Base-by-base conservation (phyloP, 2,329 filamentous ascomycete genomes). In the Cadophora sp. region DNA sequence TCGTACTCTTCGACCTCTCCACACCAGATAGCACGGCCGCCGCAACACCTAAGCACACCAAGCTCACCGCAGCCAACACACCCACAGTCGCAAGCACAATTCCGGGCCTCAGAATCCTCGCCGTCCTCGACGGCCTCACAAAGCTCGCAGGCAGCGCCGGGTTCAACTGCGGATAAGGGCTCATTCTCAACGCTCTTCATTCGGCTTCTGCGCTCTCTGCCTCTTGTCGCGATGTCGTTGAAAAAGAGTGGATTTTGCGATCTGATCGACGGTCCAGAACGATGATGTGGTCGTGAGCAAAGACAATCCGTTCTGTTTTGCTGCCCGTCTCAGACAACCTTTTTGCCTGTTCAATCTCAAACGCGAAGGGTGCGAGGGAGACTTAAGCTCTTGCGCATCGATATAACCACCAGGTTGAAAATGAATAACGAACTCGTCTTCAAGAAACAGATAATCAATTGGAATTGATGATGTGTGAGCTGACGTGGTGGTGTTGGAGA, bases 21-120 rank as follows among this genome's bases (percentile, higher is more conserved):
- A 37, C 65, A 50, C 31, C 26, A 51, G 62, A 59, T 12, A 73
- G 68, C 9, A 67, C 62, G 16, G 48, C 55, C 11, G 19, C 64
- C 19, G 51, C 71, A n/a, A 72, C 55, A 8, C 65, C 34, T 6
- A 75, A 50, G 4, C 67, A 53, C 6, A 72, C 60, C 1, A 72
- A 64, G 16, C 62, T 71, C 26, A 69, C 63, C 1, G 66, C 66
- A 4, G 63, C 60, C 31, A 75, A 58, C 14, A 73, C 4, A 2
- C 68, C 9, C 24, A 73, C 63, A 2, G 74, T 70, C 2, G 22
- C 27, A 1, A 73, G 26, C 7, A 76, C 68, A 14, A 74, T 68
- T 5, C 50, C 26, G 2, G 75, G 73, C 2, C 50, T 68, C 24
- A 76, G 27, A 4, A 75, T 65, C 12, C 61, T 70, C 53, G 62